phyloP scores from a whole-genome alignment of 495 filamentous ascomycete genomes.

The Chaetomium tenue region DNA sequence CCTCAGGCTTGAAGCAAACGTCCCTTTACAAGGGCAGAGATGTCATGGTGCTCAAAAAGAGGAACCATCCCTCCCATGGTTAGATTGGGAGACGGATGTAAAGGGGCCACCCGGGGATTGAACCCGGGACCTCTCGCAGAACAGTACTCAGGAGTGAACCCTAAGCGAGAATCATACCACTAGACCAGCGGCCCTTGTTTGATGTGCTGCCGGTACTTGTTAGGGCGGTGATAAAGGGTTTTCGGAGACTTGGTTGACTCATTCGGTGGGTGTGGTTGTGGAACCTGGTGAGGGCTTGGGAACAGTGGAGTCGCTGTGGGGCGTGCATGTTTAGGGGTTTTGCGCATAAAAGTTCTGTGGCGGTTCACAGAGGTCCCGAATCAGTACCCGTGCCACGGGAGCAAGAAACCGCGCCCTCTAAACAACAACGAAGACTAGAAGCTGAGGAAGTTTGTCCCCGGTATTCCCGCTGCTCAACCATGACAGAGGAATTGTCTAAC shows the following conservation, averaged over 20 bases:
- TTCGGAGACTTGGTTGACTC: background rate
- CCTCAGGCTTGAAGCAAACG: too few species aligned
- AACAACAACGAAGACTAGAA: background rate
- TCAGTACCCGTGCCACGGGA: too few species aligned
- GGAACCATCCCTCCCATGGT: background rate
- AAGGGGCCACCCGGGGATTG: slow-evolving; percentile 22
- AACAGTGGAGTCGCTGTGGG: background rate
- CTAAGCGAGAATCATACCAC: slow-evolving; percentile 28
- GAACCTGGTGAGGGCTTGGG: background rate
- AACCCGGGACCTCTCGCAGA: slow-evolving; percentile 27
- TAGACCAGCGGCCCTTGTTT: slow-evolving; percentile 27
- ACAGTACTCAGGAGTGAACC: slow-evolving; percentile 16
- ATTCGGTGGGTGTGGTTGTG: slow-evolving; percentile 4
- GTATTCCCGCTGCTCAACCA: too few species aligned
- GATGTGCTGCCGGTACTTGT: background rate
- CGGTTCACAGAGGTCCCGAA: too few species aligned
- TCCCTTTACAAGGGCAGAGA: too few species aligned
- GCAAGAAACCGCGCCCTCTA: too few species aligned
- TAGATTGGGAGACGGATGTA: background rate
- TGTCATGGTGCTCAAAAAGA: slow-evolving; percentile 5
- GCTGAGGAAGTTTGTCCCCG: too few species aligned
- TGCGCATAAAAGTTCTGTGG: too few species aligned
- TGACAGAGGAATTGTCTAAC: too few species aligned
- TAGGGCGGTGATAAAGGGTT: background rate
- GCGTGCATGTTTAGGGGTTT: background rate